Percentiles rank a stretch among this genome's conserved stretches.
Evolutionary conservation across 1,284 basidiomycete genomes (phyloP).

Genomic region (Pseudozyma thailandica): DNA sequence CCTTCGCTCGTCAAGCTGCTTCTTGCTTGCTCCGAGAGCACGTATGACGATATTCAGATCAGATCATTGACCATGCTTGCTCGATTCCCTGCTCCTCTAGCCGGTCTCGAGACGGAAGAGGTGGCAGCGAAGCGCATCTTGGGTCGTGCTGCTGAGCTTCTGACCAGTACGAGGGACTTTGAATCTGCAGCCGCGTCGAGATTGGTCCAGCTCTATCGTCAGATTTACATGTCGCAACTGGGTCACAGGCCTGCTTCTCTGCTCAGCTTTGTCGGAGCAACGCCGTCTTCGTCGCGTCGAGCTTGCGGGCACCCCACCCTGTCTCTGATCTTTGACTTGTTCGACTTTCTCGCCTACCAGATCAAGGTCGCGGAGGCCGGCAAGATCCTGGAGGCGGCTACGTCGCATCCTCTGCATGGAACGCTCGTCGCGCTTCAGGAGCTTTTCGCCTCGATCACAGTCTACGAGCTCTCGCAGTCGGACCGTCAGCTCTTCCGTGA

Average conservation of each 20-base stretch:
- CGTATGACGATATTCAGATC: conserved; percentile 59
- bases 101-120: conserved; percentile 31
- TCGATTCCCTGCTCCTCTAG: conserved; percentile 50
- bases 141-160: conserved; percentile 39
- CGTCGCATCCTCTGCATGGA: conserved; percentile 64
- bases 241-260: conserved; percentile 30
- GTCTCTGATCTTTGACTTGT: conserved; percentile 59
- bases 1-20: conserved; percentile 48
- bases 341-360: conserved; percentile 53
- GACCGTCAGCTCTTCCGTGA: conserved; percentile 27
- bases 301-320: conserved; percentile 16
- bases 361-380: conserved; percentile 50
- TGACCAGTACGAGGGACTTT: conserved; percentile 53
- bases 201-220: conserved; percentile 52
- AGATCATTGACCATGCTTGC: conserved; percentile 48
- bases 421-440: conserved; percentile 65
- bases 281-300: neutral
- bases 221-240: conserved; percentile 50
- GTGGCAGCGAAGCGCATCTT: conserved; percentile 37
- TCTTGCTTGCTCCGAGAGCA: conserved; percentile 54
- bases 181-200: conserved; percentile 54
- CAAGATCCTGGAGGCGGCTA: conserved; percentile 58
- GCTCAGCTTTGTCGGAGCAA: conserved; percentile 19
- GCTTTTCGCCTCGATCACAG: conserved; percentile 49
- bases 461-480: conserved; percentile 12